Percentiles rank a stretch among this genome's conserved stretches.
Conservation (phyloP, 176 grass and related monocot species). For the Eleusine coracana region DNA sequence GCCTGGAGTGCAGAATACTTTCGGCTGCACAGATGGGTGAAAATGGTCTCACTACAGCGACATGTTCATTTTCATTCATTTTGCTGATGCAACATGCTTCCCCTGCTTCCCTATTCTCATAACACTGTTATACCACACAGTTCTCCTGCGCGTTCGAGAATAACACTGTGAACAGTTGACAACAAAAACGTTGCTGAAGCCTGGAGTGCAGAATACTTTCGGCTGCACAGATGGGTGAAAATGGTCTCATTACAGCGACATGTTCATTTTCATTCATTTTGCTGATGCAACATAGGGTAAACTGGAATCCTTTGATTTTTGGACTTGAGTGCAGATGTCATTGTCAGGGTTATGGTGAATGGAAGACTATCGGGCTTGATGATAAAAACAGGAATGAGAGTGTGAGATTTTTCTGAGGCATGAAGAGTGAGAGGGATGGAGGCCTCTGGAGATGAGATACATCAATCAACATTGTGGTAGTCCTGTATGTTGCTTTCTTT, state of each 20-base stretch:
- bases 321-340: constrained; percentile 17
- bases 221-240: neutral
- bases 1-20: neutral
- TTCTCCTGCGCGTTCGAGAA: too few relatives aligned
- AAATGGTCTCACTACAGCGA: neutral
- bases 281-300: neutral
- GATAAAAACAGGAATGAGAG: neutral
- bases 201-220: neutral
- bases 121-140: too few relatives aligned
- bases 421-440: neutral
- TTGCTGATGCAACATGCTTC: neutral
- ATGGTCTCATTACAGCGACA: neutral
- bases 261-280: constrained; percentile 12
- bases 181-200: neutral
- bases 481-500: constrained; percentile 26
- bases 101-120: too few relatives aligned
- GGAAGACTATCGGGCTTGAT: neutral
- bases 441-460: neutral
- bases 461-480: neutral
- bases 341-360: neutral
- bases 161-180: neutral
- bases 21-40: neutral
- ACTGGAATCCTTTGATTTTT: neutral
- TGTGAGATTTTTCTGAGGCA: neutral
- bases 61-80: constrained; percentile 13